phyloP scores from a whole-genome alignment of 306 rosid species.

The Gastrolobium bilobum region DNA sequence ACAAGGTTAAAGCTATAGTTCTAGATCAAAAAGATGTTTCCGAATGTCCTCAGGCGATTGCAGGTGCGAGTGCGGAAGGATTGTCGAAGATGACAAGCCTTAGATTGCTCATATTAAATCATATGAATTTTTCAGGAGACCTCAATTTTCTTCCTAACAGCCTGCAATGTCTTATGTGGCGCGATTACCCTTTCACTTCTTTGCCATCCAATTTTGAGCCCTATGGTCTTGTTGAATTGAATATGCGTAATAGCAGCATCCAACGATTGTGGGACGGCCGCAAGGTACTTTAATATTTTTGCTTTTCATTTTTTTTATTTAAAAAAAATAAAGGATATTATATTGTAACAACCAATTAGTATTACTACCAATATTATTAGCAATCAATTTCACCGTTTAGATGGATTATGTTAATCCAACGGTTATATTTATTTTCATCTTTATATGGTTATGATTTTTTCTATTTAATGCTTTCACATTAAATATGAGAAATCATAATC shows the following conservation, averaged over 20 bases:
- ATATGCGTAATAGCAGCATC: neutral
- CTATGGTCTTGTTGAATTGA: neutral
- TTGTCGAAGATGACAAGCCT: neutral
- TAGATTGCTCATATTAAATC: neutral
- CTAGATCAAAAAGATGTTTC: neutral
- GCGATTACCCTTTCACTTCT: constrained; percentile 9
- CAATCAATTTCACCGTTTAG: too few relatives aligned
- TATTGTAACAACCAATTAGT: too few relatives aligned
- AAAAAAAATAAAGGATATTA: too few relatives aligned
- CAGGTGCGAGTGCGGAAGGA: neutral
- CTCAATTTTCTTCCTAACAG: neutral
- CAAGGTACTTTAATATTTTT: neutral
- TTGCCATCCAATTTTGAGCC: constrained; percentile 28
- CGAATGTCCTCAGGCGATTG: neutral
- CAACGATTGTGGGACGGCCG: neutral
- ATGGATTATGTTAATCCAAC: too few relatives aligned
- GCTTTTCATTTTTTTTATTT: neutral
- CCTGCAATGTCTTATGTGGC: constrained; percentile 16
- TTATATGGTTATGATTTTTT: too few relatives aligned
- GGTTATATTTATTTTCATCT: too few relatives aligned
- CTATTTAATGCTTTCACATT: too few relatives aligned
- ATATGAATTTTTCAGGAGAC: neutral
- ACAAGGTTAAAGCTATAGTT: constrained; percentile 32
- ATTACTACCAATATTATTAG: too few relatives aligned
- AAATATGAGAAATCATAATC: too few relatives aligned